Conservation (phyloP, 306 rosid species). For the Trifolium fragiferum region DNA sequence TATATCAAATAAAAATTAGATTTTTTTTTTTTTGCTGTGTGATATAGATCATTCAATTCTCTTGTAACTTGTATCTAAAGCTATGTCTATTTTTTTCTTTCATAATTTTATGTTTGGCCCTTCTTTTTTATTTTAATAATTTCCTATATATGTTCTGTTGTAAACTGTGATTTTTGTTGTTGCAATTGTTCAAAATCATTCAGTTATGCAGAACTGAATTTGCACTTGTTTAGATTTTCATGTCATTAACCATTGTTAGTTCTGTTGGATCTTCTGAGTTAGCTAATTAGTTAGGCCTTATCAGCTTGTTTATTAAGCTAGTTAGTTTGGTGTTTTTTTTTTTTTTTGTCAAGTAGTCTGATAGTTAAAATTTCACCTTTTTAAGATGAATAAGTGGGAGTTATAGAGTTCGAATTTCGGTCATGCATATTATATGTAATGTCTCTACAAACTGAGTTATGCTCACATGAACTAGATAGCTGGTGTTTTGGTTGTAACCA, state of each 20-base stretch:
- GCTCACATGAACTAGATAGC: neutral
- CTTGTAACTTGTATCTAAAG: slow-evolving; percentile 46
- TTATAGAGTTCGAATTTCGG: too few species aligned
- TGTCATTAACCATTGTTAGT: neutral
- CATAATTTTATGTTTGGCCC: neutral
- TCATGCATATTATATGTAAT: too few species aligned
- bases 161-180: neutral
- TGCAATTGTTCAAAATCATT: neutral
- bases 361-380: too few species aligned
- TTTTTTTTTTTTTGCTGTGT: slow-evolving; percentile 20
- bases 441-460: too few species aligned
- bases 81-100: neutral
- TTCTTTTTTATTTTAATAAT: neutral
- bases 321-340: too few species aligned
- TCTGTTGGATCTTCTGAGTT: neutral
- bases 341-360: too few species aligned
- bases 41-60: slow-evolving; percentile 27
- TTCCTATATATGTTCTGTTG: too few species aligned
- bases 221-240: neutral
- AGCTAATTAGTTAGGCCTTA: neutral
- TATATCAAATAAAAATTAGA: neutral
- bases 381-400: too few species aligned
- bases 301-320: neutral
- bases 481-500: neutral
- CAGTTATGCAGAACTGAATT: neutral